Evolutionary conservation across 495 filamentous ascomycete species (phyloP), one percentile per base, ranked within the genome.

Genomic region (Tuber aestivum): DNA sequence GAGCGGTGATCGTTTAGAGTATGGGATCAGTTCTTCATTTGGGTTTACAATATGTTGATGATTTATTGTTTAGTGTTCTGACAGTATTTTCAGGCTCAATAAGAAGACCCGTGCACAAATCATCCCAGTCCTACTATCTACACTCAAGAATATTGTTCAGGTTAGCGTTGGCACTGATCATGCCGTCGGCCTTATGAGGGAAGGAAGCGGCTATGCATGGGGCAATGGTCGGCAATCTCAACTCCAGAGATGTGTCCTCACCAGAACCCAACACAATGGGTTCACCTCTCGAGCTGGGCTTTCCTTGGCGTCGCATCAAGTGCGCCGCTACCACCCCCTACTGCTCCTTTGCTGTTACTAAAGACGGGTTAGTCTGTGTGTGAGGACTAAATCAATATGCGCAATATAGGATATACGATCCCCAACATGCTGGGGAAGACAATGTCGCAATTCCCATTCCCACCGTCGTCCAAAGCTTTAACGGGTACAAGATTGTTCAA

Each of bases 361-460:
- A 87, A 32, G 87, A 90, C 61, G 90, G 89, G 44, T 87, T 90
- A 40, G 90, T 95, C 74, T 95, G 89, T 84, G 86, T 90, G 37
- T 97, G 94, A 93, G 95, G 94, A 12, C 84, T 93, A 44, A 97
- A 97, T 85, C 92, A 90, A 83, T 97, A 91, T 82, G 92, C 90
- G 69, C 90, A 95, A 83, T 92, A 91, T 14, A 95, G 92, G 68
- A 87, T 93, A 72, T 86, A 86, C 20, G 87, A 89, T 16, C 88
- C 88, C 71, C 41, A 76, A 44, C 77, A 79, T 41, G 93, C 90
- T 40, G 93, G 94, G 74, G 87, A 90, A 37, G 87, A 90, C 74
- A 76, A 78, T 74, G 87, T 89, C 42, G 85, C 86, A 48, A 86
- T 92, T 72, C 83, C 86, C 16, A 86, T 86, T 68, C 90, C 91